phyloP scores from a whole-genome alignment of 768 basidiomycete species.

The Trichaptum fuscoviolaceum region DNA sequence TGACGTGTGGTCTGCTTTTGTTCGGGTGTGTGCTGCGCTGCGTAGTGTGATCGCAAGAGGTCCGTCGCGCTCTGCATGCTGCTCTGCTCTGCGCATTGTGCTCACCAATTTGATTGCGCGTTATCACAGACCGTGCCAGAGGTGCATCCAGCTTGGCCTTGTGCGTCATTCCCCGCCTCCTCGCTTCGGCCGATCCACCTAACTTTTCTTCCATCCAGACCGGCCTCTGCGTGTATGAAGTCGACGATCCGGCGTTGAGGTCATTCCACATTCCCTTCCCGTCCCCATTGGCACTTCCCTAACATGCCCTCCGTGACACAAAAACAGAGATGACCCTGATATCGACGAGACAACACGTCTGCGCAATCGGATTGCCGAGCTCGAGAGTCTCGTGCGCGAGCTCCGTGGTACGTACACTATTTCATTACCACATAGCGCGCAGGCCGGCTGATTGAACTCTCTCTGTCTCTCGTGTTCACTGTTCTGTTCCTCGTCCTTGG shows the following conservation, averaged over 20 bases:
- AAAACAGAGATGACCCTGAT: slow-evolving; percentile 80
- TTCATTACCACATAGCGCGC: slow-evolving; percentile 4
- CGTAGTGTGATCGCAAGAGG: slow-evolving; percentile 84
- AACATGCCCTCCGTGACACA: slow-evolving; percentile 3
- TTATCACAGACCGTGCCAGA: slow-evolving; percentile 56
- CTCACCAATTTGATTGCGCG: background rate
- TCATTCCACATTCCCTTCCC: slow-evolving; percentile 27
- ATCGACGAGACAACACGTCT: slow-evolving; percentile 85
- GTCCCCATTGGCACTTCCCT: slow-evolving; percentile 12
- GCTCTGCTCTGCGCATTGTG: background rate
- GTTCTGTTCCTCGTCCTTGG: background rate
- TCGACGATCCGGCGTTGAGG: slow-evolving; percentile 84
- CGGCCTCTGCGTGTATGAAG: slow-evolving; percentile 91
- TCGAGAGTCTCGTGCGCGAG: slow-evolving; percentile 88
- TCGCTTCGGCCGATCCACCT: slow-evolving; percentile 5
- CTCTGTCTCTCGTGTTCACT: background rate
- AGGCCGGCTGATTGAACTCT: background rate
- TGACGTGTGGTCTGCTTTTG: background rate
- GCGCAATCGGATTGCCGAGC: slow-evolving; percentile 84
- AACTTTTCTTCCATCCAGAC: slow-evolving; percentile 46
- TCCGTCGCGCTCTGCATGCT: background rate
- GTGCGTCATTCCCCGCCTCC: slow-evolving; percentile 33
- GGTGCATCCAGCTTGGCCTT: slow-evolving; percentile 85
- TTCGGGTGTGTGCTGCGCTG: slow-evolving; percentile 6
- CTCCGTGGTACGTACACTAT: slow-evolving; percentile 55